Conservation (phyloP, 306 rosid genomes). For the Pueraria montana region DNA sequence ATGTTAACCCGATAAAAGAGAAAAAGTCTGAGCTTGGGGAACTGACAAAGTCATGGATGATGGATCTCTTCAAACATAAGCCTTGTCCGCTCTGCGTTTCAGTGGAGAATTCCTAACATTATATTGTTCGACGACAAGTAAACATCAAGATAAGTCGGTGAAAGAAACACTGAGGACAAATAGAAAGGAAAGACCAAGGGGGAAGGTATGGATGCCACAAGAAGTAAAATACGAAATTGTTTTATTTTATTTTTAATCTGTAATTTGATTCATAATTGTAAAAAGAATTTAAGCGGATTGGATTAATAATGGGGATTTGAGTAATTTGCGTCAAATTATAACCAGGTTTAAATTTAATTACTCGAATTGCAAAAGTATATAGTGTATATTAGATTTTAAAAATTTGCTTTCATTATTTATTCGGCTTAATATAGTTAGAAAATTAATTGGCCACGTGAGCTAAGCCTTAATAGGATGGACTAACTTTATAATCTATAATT, state of each 20-base stretch:
- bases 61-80: not conserved
- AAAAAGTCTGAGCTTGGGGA: not conserved
- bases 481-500: too few relatives aligned
- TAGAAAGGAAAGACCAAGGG: not conserved
- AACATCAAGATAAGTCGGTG: constrained; percentile 9
- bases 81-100: not conserved
- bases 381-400: too few relatives aligned
- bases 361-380: too few relatives aligned
- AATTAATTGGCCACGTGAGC: too few relatives aligned
- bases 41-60: not conserved
- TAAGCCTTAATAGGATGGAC: too few relatives aligned
- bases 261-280: not conserved
- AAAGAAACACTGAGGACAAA: not conserved
- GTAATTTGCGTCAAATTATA: not conserved
- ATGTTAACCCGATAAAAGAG: not conserved
- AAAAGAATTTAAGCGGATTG: not conserved
- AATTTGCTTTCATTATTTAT: too few relatives aligned
- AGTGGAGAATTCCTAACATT: not conserved
- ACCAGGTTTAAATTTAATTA: not conserved
- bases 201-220: not conserved
- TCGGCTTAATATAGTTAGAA: too few relatives aligned
- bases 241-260: not conserved
- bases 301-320: not conserved
- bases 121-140: not conserved
- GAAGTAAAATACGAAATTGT: not conserved